These are phyloP conservation scores for Naematelia encephala DNA, from an alignment of 768 basidiomycete genomes.

Conservation along the genomic window DNA sequence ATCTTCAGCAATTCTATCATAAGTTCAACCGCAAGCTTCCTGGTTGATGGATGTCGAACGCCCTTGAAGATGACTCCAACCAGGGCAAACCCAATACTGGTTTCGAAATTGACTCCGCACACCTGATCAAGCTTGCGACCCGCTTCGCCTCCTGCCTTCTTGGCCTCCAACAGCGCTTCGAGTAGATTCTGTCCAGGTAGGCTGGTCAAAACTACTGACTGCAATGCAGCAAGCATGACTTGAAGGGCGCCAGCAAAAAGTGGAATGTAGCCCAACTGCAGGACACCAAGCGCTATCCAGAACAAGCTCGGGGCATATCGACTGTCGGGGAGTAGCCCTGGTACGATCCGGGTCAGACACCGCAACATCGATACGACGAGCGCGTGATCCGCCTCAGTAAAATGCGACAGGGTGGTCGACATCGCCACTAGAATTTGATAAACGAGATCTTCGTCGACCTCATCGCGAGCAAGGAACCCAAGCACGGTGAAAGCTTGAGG, in stretches of 20 bases:
- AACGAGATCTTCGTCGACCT: slow-evolving; percentile 87
- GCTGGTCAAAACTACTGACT: slow-evolving; percentile 63
- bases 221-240: slow-evolving; percentile 64
- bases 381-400: slow-evolving; percentile 65
- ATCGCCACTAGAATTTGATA: slow-evolving; percentile 91
- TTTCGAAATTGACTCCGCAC: slow-evolving; percentile 71
- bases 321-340: slow-evolving; percentile 65
- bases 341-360: slow-evolving; percentile 74
- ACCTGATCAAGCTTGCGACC: slow-evolving; percentile 69
- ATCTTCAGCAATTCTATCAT: slow-evolving; percentile 60
- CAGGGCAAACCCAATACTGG: slow-evolving; percentile 74
- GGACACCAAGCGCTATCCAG: slow-evolving; percentile 81
- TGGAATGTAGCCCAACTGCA: slow-evolving; percentile 69
- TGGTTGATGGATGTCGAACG: slow-evolving; percentile 65
- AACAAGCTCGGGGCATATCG: slow-evolving; percentile 69
- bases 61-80: slow-evolving; percentile 84
- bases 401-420: slow-evolving; percentile 63
- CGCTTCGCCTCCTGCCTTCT: slow-evolving; percentile 64
- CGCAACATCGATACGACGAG: slow-evolving; percentile 83
- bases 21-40: slow-evolving; percentile 50
- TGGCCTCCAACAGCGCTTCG: slow-evolving; percentile 57
- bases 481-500: slow-evolving; percentile 80
- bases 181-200: slow-evolving; percentile 29
- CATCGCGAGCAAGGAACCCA: slow-evolving; percentile 72
- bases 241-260: slow-evolving; percentile 64